These are phyloP conservation scores for Aspergillus sp. DNA, from an alignment of 2,329 filamentous ascomycete species.

Conservation along the genomic window DNA sequence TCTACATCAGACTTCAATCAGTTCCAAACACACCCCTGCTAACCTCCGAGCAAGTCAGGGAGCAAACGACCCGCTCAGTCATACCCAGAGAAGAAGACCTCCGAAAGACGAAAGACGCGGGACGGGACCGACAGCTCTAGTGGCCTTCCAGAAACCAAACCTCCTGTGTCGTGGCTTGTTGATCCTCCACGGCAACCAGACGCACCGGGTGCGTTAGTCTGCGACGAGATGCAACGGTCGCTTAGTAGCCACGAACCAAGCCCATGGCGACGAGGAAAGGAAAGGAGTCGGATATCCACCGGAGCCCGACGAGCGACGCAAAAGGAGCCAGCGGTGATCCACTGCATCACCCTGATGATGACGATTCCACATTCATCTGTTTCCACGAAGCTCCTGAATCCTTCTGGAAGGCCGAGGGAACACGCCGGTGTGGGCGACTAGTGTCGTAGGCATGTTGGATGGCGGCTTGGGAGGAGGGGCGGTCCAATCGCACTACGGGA, in stretches of 20 bases:
- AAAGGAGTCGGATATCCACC: background rate
- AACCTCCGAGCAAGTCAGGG: background rate
- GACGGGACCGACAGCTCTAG: background rate
- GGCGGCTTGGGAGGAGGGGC: constrained; percentile 2
- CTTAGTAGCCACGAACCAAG: background rate
- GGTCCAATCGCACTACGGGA: background rate
- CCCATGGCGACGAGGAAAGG: background rate
- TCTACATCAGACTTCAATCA: background rate
- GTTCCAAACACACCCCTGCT: background rate
- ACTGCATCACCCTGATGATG: background rate
- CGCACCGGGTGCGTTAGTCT: constrained; percentile 7
- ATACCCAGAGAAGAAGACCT: background rate
- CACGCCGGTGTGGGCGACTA: constrained; percentile 13
- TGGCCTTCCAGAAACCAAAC: constrained; percentile 15
- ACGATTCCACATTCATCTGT: constrained; percentile 9
- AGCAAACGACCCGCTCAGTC: background rate
- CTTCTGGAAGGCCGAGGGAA: constrained; percentile 22
- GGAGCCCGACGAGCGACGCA: background rate
- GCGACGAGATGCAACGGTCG: background rate
- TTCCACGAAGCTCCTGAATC: constrained; percentile 15
- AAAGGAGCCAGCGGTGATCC: background rate
- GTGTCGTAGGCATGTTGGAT: constrained; percentile 2
- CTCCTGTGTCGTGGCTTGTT: constrained; percentile 5
- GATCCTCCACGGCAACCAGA: constrained; percentile 13
- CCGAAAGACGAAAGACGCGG: background rate